Evolutionary conservation across 2,329 filamentous ascomycete genomes (phyloP).

Genomic region (Penicillium hordei): DNA sequence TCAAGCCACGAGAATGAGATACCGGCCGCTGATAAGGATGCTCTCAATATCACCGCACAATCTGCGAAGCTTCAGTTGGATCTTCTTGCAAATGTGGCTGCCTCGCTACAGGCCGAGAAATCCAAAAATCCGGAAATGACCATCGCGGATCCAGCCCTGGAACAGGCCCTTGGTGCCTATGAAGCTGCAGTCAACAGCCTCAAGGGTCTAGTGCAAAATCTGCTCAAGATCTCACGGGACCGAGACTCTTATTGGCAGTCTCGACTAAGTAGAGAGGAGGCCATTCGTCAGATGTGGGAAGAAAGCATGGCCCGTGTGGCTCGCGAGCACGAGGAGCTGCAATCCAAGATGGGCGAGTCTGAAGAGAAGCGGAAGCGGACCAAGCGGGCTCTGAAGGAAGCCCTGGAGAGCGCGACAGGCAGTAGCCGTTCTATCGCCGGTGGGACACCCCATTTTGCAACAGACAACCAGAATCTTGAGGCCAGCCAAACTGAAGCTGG

Average conservation of each 20-base stretch:
- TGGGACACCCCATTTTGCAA: constrained; percentile 26
- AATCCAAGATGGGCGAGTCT: constrained; percentile 82
- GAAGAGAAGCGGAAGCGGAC: constrained; percentile 87
- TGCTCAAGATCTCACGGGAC: constrained; percentile 89
- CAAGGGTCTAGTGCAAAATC: constrained; percentile 77
- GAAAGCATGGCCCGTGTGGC: constrained; percentile 99
- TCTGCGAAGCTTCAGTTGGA: constrained; percentile 92
- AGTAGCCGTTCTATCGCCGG: constrained; percentile 40
- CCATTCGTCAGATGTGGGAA: constrained; percentile 95
- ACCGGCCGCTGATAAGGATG: constrained; percentile 77
- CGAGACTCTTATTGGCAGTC: constrained; percentile 98
- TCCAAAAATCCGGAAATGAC: constrained; percentile 66
- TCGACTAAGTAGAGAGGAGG: constrained; percentile 82
- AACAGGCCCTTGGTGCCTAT: constrained; percentile 79
- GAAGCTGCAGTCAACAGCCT: constrained; percentile 87
- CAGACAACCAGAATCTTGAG: constrained; percentile 29
- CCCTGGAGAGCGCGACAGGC: constrained; percentile 60
- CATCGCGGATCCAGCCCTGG: constrained; percentile 73
- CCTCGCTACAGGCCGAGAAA: constrained; percentile 73
- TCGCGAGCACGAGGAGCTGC: constrained; percentile 86
- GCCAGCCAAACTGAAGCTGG: constrained; percentile 35
- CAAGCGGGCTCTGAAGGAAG: constrained; percentile 84
- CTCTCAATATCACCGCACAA: constrained; percentile 94
- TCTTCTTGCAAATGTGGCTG: constrained; percentile 79
- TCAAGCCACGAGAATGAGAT: constrained; percentile 75